Evolutionary conservation across 164 flowering plant genomes (phyloP).

Genomic region (Umbilicus rupestris): DNA sequence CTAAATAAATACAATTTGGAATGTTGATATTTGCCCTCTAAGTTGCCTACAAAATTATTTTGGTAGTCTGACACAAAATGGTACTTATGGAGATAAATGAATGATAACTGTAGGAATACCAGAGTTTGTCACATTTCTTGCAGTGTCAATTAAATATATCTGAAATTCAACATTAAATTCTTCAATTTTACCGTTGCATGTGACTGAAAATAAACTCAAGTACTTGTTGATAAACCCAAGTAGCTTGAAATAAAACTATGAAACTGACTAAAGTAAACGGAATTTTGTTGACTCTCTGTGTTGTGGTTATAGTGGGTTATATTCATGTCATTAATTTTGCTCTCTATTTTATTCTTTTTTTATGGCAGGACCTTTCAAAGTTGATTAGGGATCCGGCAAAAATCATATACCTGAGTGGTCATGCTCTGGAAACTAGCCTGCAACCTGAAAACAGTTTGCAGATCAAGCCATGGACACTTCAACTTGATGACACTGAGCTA

Average conservation of each 20-base stretch:
- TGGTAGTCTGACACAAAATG: neutral
- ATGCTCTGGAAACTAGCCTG: conserved; percentile 62
- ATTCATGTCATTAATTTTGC: neutral
- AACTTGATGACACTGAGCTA: conserved; percentile 63
- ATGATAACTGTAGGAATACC: too few relatives aligned
- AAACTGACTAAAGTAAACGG: too few relatives aligned
- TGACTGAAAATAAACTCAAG: too few relatives aligned
- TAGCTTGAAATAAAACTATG: too few relatives aligned
- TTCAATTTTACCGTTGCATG: too few relatives aligned
- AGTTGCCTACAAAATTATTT: neutral
- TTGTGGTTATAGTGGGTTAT: too few relatives aligned
- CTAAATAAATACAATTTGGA: neutral
- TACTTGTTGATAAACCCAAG: too few relatives aligned
- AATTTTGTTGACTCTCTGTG: neutral
- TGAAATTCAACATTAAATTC: too few relatives aligned
- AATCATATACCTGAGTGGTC: conserved; percentile 73
- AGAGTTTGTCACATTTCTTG: too few relatives aligned
- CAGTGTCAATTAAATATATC: too few relatives aligned
- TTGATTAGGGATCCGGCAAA: conserved; percentile 77
- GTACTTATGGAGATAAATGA: neutral
- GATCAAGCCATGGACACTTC: conserved; percentile 73
- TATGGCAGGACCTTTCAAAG: conserved; percentile 69
- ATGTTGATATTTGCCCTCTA: neutral
- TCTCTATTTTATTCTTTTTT: too few relatives aligned
- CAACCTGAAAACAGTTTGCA: conserved; percentile 74